phyloP scores from a whole-genome alignment of 2,329 filamentous ascomycete genomes.

The Botrytis cinerea region DNA sequence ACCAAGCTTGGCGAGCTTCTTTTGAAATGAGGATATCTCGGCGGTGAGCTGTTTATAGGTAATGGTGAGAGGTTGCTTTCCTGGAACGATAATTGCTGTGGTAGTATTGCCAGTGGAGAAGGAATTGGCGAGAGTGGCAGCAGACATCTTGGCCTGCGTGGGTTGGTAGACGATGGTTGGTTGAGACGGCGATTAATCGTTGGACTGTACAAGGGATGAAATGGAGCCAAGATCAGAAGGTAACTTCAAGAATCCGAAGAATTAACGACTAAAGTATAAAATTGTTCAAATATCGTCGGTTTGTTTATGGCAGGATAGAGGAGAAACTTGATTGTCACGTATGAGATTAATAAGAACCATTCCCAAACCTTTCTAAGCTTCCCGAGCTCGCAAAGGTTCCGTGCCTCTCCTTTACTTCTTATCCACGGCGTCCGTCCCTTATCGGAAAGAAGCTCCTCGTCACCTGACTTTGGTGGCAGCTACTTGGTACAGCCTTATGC shows the following conservation, averaged over 20 bases:
- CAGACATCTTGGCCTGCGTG: conserved; percentile 33
- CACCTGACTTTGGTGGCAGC: neutral
- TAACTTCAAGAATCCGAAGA: conserved; percentile 2
- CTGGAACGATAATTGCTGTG: conserved; percentile 73
- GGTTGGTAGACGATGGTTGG: conserved; percentile 6
- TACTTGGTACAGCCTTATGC: conserved; percentile 19
- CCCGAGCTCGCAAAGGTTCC: neutral
- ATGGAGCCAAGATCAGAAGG: conserved; percentile 11
- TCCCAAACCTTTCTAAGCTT: neutral
- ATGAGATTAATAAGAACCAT: neutral
- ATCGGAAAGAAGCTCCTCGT: neutral
- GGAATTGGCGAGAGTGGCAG: conserved; percentile 56
- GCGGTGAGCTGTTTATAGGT: conserved; percentile 67
- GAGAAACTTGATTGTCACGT: neutral
- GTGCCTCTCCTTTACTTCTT: conserved; percentile 4
- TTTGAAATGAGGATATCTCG: conserved; percentile 72
- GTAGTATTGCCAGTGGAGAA: conserved; percentile 54
- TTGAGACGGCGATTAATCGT: conserved; percentile 1
- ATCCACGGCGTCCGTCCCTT: conserved; percentile 6
- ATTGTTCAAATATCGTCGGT: neutral
- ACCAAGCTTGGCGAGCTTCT: conserved; percentile 74
- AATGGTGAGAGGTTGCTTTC: conserved; percentile 64
- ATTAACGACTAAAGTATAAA: conserved; percentile 1
- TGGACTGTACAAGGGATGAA: neutral
- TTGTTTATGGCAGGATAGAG: neutral